Base-by-base conservation (phyloP, 768 basidiomycete genomes). In the Gymnopilus dilepis region DNA sequence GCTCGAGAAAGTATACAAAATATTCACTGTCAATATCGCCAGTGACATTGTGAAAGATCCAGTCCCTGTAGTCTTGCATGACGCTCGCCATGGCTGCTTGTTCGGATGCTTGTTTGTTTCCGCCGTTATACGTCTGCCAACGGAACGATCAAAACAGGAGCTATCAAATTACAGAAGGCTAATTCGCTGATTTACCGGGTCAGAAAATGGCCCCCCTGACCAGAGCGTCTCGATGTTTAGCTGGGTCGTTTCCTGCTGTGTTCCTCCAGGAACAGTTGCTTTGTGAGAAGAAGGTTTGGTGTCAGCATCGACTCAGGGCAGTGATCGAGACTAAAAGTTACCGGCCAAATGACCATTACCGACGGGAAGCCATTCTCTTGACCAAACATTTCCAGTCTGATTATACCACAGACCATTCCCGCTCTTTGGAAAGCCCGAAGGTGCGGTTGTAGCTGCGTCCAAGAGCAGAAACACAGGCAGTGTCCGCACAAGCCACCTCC, bases 401-500 rank as follows among this genome's bases (percentile, higher is more conserved):
- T 74, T 82, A 64, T 87, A 92, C 90, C 90, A 92, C 28, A 92
- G 76, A 6, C 85, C 90, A 73, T 92, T 91, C n/a, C 90, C 90
- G 12, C 87, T 86, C 3, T 75, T 63, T 0, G 90, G 90, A 67
- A 92, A 90, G n/a, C 78, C 81, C 30, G 59, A 53, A 17, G 69
- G 69, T 5, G 67, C 65, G 22, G 62, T n/a, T n/a, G n/a, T n/a
- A n/a, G n/a, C n/a, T n/a, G n/a, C n/a, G n/a, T n/a, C n/a, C n/a
- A n/a, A n/a, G n/a, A n/a, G n/a, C n/a, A n/a, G n/a, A n/a, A n/a
- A n/a, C n/a, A n/a, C n/a, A n/a, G n/a, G n/a, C n/a, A n/a, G n/a
- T n/a, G n/a, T n/a, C n/a, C n/a, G n/a, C n/a, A n/a, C n/a, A n/a
- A n/a, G n/a, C n/a, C n/a, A n/a, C n/a, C n/a, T n/a, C n/a, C n/a